These are phyloP conservation scores for Neurospora sp. DNA, from an alignment of 495 filamentous ascomycete genomes.

Conservation along the genomic window DNA sequence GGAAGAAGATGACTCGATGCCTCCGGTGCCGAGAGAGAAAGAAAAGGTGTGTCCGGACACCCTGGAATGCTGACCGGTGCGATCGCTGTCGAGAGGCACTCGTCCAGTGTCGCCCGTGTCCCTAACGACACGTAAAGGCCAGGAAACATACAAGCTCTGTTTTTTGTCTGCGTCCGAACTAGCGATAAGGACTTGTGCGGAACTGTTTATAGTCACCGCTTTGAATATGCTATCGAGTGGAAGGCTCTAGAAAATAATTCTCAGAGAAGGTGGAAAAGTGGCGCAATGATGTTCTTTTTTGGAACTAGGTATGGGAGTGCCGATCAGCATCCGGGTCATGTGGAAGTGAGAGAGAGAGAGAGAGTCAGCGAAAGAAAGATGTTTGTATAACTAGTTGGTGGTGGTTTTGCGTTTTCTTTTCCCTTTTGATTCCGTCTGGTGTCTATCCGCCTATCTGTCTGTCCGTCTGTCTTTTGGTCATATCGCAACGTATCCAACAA, in stretches of 20 bases:
- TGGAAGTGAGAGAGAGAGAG: background rate
- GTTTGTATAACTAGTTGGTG: slow-evolving; percentile 15
- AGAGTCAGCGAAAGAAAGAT: background rate
- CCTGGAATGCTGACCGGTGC: background rate
- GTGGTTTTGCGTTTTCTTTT: slow-evolving; percentile 2
- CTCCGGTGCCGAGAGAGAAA: background rate
- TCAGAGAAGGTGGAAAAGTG: background rate
- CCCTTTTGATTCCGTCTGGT: background rate
- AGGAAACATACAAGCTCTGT: background rate
- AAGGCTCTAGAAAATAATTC: background rate
- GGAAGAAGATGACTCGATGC: background rate
- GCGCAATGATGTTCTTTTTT: background rate
- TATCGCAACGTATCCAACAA: background rate
- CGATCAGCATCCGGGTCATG: background rate
- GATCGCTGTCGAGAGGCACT: background rate
- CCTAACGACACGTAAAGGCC: background rate
- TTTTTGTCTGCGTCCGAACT: background rate
- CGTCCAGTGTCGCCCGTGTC: background rate
- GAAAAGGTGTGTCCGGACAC: background rate
- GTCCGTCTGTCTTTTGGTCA: background rate
- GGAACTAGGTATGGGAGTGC: background rate
- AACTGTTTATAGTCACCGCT: background rate
- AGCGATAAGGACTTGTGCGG: background rate
- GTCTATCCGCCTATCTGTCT: background rate
- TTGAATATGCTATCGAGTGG: background rate